phyloP scores from a whole-genome alignment of 2,329 filamentous ascomycete genomes.

The Fusarium vanettenii region DNA sequence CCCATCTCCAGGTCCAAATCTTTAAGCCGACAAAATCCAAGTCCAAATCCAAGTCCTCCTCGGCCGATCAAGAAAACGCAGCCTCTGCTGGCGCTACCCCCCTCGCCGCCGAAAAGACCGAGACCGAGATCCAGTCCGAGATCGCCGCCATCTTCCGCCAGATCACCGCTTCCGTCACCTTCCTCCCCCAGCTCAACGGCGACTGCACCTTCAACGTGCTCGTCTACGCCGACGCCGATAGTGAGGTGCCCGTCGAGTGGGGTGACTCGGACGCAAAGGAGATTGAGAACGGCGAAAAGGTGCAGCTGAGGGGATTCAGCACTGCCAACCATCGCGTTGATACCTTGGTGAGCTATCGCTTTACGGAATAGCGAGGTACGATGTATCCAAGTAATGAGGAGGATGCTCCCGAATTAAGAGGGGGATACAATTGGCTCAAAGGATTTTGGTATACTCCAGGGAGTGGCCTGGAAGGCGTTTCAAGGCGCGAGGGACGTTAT shows the following conservation, averaged over 20 bases:
- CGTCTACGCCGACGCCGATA: slow-evolving; percentile 96
- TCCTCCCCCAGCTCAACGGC: slow-evolving; percentile 87
- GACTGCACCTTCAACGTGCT: slow-evolving; percentile 99
- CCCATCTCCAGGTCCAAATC: slow-evolving; percentile 27
- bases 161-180: slow-evolving; percentile 97
- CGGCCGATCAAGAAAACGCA: slow-evolving; percentile 78
- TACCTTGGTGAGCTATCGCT: slow-evolving; percentile 92
- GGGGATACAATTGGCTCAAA: background rate
- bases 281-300: slow-evolving; percentile 92
- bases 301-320: slow-evolving; percentile 95
- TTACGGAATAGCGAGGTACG: slow-evolving; percentile 44
- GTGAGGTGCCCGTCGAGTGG: slow-evolving; percentile 97
- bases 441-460: slow-evolving; percentile 17
- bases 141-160: slow-evolving; percentile 98
- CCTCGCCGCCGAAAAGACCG: slow-evolving; percentile 78
- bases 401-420: background rate
- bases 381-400: background rate
- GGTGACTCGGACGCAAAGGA: slow-evolving; percentile 98
- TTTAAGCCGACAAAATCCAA: slow-evolving; percentile 47
- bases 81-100: slow-evolving; percentile 50
- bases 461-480: slow-evolving; percentile 36
- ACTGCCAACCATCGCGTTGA: slow-evolving; percentile 95
- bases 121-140: slow-evolving; percentile 92
- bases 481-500: slow-evolving; percentile 20
- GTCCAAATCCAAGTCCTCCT: slow-evolving; percentile 56